These are phyloP conservation scores for Periconia sp. DNA, from an alignment of 2,329 filamentous ascomycete genomes.

Conservation along the genomic window DNA sequence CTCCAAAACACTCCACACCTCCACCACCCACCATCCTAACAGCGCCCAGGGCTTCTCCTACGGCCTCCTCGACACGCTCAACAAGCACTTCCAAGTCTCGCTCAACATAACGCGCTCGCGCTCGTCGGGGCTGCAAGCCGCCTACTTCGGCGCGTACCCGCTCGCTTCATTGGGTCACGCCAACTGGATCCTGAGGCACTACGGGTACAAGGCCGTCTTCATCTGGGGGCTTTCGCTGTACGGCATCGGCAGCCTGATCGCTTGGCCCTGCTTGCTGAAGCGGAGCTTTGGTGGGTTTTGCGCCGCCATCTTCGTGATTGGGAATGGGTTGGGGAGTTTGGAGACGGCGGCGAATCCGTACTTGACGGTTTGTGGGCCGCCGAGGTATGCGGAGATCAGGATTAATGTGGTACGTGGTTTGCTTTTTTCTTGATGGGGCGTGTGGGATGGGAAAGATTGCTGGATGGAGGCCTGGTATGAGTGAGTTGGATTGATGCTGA, in stretches of 20 bases:
- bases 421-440: too few relatives aligned
- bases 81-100: slow-evolving; percentile 51
- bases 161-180: slow-evolving; percentile 52
- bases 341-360: slow-evolving; percentile 62
- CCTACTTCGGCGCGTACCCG: slow-evolving; percentile 54
- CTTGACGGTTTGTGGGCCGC: slow-evolving; percentile 58
- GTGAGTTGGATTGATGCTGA: too few relatives aligned
- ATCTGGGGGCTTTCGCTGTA: slow-evolving; percentile 58
- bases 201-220: slow-evolving; percentile 51
- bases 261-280: slow-evolving; percentile 61
- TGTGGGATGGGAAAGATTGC: too few relatives aligned
- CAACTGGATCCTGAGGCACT: slow-evolving; percentile 52
- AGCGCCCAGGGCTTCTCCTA: slow-evolving; percentile 53
- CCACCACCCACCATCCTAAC: background rate
- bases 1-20: background rate
- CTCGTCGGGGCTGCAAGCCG: slow-evolving; percentile 51
- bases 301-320: slow-evolving; percentile 59
- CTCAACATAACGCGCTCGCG: slow-evolving; percentile 48
- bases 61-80: slow-evolving; percentile 59
- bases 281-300: slow-evolving; percentile 62
- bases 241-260: slow-evolving; percentile 59
- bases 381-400: slow-evolving; percentile 59
- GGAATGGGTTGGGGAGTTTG: slow-evolving; percentile 55
- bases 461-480: too few relatives aligned
- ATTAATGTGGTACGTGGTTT: slow-evolving; percentile 51